Base-by-base conservation (phyloP, 495 filamentous ascomycete genomes). In the Podospora appendiculata region DNA sequence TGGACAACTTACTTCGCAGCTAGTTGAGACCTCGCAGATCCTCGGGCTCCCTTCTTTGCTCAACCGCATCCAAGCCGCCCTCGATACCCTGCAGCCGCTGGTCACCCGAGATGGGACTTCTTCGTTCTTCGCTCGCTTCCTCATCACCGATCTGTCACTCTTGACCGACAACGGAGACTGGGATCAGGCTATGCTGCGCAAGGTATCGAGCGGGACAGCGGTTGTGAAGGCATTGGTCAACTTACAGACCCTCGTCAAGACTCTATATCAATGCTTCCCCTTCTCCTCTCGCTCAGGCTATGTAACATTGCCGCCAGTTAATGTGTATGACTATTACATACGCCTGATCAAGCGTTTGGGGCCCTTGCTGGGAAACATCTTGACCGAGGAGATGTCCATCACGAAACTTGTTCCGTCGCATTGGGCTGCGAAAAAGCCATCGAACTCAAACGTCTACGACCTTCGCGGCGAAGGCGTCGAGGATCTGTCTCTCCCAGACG, bases 1-100 rank as follows among this genome's bases (percentile, higher is more conserved):
- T 32, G 77, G 80, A 8, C 79, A 80, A 13, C 83, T 93, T n/a
- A 70, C 95, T 13, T 82, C 91, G 53, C 77, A 84, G 56, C 77
- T 95, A 51, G 81, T 90, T 35, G 94, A 97, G 62, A 81, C 82
- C 13, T 90, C 87, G 59, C 85, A 92, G 16, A 83, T 93, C 61
- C 70, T 92, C 8, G 83, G 89, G 3, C 70, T 97, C 11, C 89
- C 90, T 0, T 88, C 89, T 8, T 67, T 96, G 25, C 68, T 96
- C 18, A 79, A 82, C 52, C 81, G 89, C 42, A 79, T 85, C 8
- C 87, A 94, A 56, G 67, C 65, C 32, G 80, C 84, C 17, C 70
- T 91, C 35, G 77, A 89, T 56, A 76, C 71, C 41, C 75, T 96
- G 12, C 69, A 80, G 50, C 81, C 84, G 8, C 77, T 96, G 47